Evolutionary conservation across 352 stramenopile species (phyloP).

Genomic region (Phytophthora crassamura): DNA sequence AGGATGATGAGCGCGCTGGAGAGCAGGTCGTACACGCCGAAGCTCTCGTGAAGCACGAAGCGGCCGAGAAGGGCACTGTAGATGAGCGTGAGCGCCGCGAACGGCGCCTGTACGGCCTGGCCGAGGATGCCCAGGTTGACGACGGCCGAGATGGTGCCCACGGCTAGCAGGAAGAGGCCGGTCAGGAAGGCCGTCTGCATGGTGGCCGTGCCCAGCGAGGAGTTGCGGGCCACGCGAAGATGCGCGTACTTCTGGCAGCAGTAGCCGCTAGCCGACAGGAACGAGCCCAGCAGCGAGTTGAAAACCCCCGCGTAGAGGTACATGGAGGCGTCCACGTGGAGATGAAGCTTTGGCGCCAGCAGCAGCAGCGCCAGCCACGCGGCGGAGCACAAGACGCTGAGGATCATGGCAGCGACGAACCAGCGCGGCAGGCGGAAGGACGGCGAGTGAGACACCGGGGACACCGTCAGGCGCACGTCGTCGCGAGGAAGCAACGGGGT

Average conservation of each 20-base stretch:
- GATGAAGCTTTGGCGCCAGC: conserved; percentile 42
- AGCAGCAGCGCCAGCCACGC: conserved; percentile 63
- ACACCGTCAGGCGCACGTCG: conserved; percentile 23
- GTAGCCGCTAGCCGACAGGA: conserved; percentile 80
- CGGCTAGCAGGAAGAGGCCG: conserved; percentile 62
- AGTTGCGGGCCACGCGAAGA: conserved; percentile 53
- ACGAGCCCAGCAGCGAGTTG: conserved; percentile 79
- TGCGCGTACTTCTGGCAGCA: conserved; percentile 84
- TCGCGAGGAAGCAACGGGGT: conserved; percentile 32
- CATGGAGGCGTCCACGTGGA: conserved; percentile 33
- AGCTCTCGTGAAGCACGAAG: conserved; percentile 67
- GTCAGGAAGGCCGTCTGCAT: conserved; percentile 67
- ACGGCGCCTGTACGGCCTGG: conserved; percentile 80
- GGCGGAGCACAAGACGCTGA: conserved; percentile 53
- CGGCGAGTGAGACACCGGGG: neutral
- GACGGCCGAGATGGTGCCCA: conserved; percentile 77
- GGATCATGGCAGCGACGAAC: conserved; percentile 51
- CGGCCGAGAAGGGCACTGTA: conserved; percentile 76
- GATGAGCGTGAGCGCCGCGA: conserved; percentile 81
- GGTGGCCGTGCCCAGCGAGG: conserved; percentile 61
- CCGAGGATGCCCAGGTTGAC: conserved; percentile 78
- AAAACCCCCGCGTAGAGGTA: conserved; percentile 75
- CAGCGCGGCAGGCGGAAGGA: conserved; percentile 50
- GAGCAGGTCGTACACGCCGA: conserved; percentile 54
- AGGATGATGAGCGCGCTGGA: conserved; percentile 72